A percentile compares a stretch with the other conserved stretches of the same genome.
These are phyloP conservation scores for Phylloporus scabripes DNA, from an alignment of 768 basidiomycete genomes.

Conservation along the genomic window DNA sequence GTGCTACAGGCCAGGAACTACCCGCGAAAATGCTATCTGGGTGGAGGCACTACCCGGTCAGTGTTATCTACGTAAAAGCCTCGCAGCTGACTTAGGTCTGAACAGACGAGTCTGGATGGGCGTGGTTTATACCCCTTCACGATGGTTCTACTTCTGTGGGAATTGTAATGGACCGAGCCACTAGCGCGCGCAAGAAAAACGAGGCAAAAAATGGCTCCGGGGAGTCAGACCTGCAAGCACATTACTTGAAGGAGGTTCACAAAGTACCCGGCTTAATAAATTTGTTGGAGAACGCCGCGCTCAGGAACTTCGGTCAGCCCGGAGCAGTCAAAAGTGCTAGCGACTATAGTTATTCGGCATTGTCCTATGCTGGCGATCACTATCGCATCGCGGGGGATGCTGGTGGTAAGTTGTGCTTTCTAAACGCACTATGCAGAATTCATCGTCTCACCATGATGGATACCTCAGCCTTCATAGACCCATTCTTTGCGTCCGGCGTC, in stretches of 20 bases:
- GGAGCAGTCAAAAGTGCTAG: constrained; percentile 33
- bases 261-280: constrained; percentile 3
- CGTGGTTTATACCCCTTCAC: constrained; percentile 54
- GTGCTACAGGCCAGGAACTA: constrained; percentile 28
- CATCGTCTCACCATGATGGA: background rate
- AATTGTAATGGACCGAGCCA: constrained; percentile 42
- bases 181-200: constrained; percentile 25
- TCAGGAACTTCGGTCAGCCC: constrained; percentile 2
- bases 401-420: background rate
- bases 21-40: constrained; percentile 33
- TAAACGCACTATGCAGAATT: background rate
- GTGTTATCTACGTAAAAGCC: background rate
- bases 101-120: constrained; percentile 50
- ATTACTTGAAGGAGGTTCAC: constrained; percentile 5
- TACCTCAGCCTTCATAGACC: constrained; percentile 9
- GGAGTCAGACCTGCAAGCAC: background rate
- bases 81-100: constrained; percentile 1
- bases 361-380: constrained; percentile 44
- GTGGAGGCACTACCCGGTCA: constrained; percentile 29
- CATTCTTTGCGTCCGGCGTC: constrained; percentile 10
- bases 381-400: constrained; percentile 59
- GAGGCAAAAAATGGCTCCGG: background rate
- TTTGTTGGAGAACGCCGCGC: constrained; percentile 2
- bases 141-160: constrained; percentile 48
- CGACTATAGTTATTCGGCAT: constrained; percentile 57